Conservation (phyloP, 2,329 filamentous ascomycete genomes). For the Capronia epimyces region DNA sequence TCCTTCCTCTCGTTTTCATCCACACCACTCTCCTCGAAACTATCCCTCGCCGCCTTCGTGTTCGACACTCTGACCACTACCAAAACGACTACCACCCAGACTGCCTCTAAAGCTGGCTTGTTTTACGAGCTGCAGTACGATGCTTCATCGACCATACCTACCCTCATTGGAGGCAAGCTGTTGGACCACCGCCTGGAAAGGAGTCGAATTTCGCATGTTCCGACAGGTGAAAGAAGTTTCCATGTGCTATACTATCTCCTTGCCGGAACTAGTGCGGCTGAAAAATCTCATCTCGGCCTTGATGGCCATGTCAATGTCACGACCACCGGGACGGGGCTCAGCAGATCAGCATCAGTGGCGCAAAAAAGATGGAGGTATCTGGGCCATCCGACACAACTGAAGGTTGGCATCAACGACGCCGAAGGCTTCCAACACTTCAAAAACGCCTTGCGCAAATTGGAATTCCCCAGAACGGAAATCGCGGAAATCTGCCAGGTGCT, state of each 20-base stretch:
- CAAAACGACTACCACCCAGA: constrained; percentile 91
- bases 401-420: constrained; percentile 91
- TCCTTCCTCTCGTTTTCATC: constrained; percentile 83
- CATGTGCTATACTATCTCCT: constrained; percentile 94
- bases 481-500: constrained; percentile 95
- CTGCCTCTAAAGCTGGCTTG: constrained; percentile 88
- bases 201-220: constrained; percentile 83
- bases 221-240: constrained; percentile 93
- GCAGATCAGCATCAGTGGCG: constrained; percentile 50
- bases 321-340: constrained; percentile 39
- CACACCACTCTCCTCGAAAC: constrained; percentile 85
- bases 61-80: constrained; percentile 96
- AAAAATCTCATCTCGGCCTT: constrained; percentile 77
- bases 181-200: constrained; percentile 89
- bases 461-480: constrained; percentile 88
- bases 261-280: constrained; percentile 81
- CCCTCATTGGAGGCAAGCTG: constrained; percentile 88
- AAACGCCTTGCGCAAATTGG: constrained; percentile 84
- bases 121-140: constrained; percentile 98
- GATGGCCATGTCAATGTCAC: constrained; percentile 43
- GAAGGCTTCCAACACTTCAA: constrained; percentile 98
- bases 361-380: constrained; percentile 92
- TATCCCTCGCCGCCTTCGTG: constrained; percentile 88
- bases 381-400: constrained; percentile 91
- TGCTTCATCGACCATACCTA: constrained; percentile 75